Base-by-base conservation (phyloP, 371 early-diverging fungal species). In the Mortierella sp. region DNA sequence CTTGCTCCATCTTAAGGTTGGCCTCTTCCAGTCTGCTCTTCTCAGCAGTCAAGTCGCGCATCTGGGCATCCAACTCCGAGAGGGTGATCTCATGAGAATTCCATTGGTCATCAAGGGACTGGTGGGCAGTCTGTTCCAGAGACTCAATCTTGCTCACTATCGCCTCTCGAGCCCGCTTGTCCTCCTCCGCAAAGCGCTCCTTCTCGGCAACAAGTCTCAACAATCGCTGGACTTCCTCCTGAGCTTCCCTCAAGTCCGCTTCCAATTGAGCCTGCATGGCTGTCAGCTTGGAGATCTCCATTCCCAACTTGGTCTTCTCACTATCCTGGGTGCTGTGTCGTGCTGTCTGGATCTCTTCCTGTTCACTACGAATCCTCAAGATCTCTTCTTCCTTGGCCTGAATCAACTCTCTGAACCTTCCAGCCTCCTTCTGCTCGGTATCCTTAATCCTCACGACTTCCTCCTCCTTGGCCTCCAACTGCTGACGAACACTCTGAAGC, bases 161-260 rank as follows among this genome's bases (percentile, higher is more conserved):
- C 43, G 43, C 73, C 54, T 74, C 69, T 19, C 80, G 73, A 14
- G 69, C 28, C 16, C 34, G 46, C 40, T 51, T 43, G 26, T 67
- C 53, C 21, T 76, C 75, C 16, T 34, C 19, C 24, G 53, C 13
- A 34, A n/a, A 5, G 26, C 46, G 75, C n/a, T 74, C 83, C n/a
- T 24, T 78, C 13, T 75, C 76, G 0, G n/a, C 61, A 8, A 40
- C 69, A 67, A 69, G 28, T 1, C n/a, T 51, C 24, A 70, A 51
- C 9, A 83, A 44, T 19, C 64, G 54, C 2, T 61, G 71, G 31
- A 79, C 51, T 50, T 79, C 74, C 9, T 40, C 26, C 61, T 46
- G 72, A 10, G 76, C 76, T 13, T 72, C 51, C 43, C 11, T 37
- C 54, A 82, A 44, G 51, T 82, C 79, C 53, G 31, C 55, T 70